phyloP scores from a whole-genome alignment of 2,329 filamentous ascomycete species.

The Clathrospora elynae region DNA sequence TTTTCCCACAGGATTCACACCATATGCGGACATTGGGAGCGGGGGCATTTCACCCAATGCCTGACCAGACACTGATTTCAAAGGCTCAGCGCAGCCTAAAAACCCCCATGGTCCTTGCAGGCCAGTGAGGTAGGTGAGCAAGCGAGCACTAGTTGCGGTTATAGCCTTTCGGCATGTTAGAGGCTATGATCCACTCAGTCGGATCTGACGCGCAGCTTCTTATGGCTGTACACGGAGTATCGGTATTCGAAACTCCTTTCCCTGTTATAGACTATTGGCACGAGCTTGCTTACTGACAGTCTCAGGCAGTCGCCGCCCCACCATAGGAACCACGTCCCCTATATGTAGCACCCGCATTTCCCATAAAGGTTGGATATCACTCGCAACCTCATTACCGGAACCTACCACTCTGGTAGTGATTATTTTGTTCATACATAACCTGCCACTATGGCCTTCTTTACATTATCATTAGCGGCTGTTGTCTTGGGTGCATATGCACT shows the following conservation, averaged over 20 bases:
- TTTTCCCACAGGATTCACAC: conserved; percentile 8
- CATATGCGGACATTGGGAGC: conserved; percentile 12
- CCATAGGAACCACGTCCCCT: conserved; percentile 23
- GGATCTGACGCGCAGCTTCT: conserved; percentile 27
- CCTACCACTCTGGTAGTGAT: conserved; percentile 10
- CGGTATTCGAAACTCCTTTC: conserved; percentile 32
- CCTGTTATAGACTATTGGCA: conserved; percentile 14
- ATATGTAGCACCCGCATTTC: conserved; percentile 37
- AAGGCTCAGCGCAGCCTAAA: conserved; percentile 13
- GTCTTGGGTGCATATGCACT: conserved; percentile 34
- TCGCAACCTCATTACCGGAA: conserved; percentile 14
- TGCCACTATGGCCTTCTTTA: conserved; percentile 40
- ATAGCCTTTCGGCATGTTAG: conserved; percentile 16
- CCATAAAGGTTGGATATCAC: conserved; percentile 17
- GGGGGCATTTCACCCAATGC: conserved; percentile 21
- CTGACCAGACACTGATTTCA: conserved; percentile 7
- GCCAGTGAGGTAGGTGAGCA: conserved; percentile 20
- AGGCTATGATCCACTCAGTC: conserved; percentile 21
- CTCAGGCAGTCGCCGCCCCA: conserved; percentile 23
- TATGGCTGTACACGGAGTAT: conserved; percentile 24
- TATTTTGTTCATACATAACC: conserved; percentile 7
- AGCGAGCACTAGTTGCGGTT: conserved; percentile 18
- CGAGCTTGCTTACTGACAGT: conserved; percentile 21
- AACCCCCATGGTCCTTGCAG: conserved; percentile 6
- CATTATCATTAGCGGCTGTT: conserved; percentile 32